Evolutionary conservation across 2,329 filamentous ascomycete genomes (phyloP).

Genomic region (Orbilia quercus): DNA sequence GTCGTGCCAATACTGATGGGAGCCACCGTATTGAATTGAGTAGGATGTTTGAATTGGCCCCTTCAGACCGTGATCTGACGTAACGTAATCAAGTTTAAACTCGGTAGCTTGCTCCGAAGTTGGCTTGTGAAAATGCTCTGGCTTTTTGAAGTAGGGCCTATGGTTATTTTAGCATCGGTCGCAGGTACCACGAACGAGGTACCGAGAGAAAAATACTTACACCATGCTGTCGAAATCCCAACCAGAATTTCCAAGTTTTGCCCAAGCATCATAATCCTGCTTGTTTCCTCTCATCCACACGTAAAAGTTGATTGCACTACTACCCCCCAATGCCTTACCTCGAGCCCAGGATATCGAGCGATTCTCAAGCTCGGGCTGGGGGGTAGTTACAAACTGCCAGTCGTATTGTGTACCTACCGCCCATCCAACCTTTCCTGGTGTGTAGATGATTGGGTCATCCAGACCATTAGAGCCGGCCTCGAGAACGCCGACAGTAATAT

Average conservation of each 20-base stretch:
- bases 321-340: constrained; percentile 61
- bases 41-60: constrained; percentile 49
- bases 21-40: constrained; percentile 63
- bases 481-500: constrained; percentile 46
- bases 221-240: constrained; percentile 70
- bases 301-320: constrained; percentile 62
- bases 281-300: constrained; percentile 64
- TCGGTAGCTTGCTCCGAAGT: background rate
- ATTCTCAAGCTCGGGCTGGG: constrained; percentile 19
- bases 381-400: constrained; percentile 39
- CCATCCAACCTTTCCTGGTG: constrained; percentile 39
- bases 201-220: constrained; percentile 32
- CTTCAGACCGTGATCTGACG: constrained; percentile 32
- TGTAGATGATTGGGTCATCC: constrained; percentile 39
- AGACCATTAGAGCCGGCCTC: constrained; percentile 34
- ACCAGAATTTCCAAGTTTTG: constrained; percentile 69
- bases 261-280: constrained; percentile 70
- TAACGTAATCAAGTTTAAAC: constrained; percentile 30
- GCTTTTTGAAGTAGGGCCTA: constrained; percentile 56
- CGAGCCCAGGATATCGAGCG: constrained; percentile 28
- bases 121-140: constrained; percentile 42
- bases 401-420: constrained; percentile 35
- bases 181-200: constrained; percentile 58
- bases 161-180: background rate
- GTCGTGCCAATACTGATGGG: constrained; percentile 66